phyloP scores from a whole-genome alignment of 257 asterid species.

The Gentiana dahurica region DNA sequence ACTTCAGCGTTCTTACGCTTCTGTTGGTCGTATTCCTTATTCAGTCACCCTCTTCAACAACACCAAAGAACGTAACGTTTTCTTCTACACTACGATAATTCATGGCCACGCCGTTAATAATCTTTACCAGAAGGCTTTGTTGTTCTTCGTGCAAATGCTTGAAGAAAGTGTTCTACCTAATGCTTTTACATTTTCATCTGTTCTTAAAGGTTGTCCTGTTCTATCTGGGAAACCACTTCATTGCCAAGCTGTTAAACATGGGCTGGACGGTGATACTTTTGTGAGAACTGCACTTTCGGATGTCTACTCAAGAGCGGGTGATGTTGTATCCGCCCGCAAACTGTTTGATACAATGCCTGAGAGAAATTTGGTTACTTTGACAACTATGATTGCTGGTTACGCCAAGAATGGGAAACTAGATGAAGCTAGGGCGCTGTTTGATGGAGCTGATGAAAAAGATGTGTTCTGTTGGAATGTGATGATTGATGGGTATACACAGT shows the following conservation, averaged over 20 bases:
- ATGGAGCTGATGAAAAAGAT: conserved; percentile 4
- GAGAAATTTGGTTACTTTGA: conserved; percentile 12
- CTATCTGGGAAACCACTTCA: conserved; percentile 4
- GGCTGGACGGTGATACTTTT: conserved; percentile 5
- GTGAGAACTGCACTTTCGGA: conserved; percentile 8
- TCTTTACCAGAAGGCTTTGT: background rate
- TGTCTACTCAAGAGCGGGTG: conserved; percentile 5
- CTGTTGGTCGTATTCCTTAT: conserved; percentile 1
- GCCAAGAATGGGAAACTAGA: conserved; percentile 8
- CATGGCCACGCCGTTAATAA: conserved; percentile 3
- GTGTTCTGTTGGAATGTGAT: conserved; percentile 10
- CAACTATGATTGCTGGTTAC: conserved; percentile 8
- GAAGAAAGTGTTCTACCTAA: conserved; percentile 2
- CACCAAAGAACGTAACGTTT: conserved; percentile 3
- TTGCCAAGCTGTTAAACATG: conserved; percentile 5
- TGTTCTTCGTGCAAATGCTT: conserved; percentile 2
- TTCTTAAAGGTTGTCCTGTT: conserved; percentile 8
- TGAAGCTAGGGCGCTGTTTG: conserved; percentile 8
- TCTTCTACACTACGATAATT: conserved; percentile 5
- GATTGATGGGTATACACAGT: conserved; percentile 8
- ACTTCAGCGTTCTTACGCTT: conserved; percentile 7
- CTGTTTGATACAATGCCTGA: conserved; percentile 14
- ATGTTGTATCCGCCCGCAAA: conserved; percentile 1
- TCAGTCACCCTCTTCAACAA: conserved; percentile 6
- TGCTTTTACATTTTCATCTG: conserved; percentile 5